These are phyloP conservation scores for Boletus rubescentipes DNA, from an alignment of 768 basidiomycete genomes.

Conservation along the genomic window DNA sequence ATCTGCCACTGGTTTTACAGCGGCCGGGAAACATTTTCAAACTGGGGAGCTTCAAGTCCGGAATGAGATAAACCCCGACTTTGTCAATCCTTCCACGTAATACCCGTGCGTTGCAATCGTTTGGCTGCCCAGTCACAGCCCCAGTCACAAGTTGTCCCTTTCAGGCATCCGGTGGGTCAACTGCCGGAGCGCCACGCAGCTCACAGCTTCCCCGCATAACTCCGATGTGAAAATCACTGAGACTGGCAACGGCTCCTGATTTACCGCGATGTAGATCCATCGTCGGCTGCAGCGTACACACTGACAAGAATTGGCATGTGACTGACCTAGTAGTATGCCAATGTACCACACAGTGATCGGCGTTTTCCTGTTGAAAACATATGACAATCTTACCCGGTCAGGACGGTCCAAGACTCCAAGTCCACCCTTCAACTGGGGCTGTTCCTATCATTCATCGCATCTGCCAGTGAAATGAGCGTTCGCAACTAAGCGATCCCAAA, in stretches of 20 bases:
- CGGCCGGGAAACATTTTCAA: background rate
- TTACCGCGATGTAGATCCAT: slow-evolving; percentile 16
- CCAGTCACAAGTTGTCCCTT: background rate
- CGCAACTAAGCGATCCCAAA: too few species aligned
- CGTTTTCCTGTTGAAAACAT: background rate
- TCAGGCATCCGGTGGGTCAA: slow-evolving; percentile 8
- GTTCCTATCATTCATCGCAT: background rate
- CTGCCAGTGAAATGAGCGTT: too few species aligned
- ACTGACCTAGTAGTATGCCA: too few species aligned
- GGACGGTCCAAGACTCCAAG: background rate
- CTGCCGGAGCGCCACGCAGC: slow-evolving; percentile 13
- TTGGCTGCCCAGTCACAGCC: too few species aligned
- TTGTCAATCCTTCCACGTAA: background rate
- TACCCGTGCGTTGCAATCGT: background rate
- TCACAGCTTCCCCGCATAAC: slow-evolving; percentile 2
- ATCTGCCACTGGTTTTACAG: too few species aligned
- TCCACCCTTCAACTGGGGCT: background rate
- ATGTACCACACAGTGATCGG: background rate
- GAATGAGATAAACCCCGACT: background rate
- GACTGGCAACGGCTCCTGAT: slow-evolving; percentile 7
- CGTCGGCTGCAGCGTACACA: background rate
- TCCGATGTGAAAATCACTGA: slow-evolving; percentile 5
- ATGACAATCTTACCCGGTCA: background rate
- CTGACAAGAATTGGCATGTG: background rate
- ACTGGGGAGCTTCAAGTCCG: background rate